phyloP scores from a whole-genome alignment of 2,329 filamentous ascomycete species.

The Epichloe brachyelytri region DNA sequence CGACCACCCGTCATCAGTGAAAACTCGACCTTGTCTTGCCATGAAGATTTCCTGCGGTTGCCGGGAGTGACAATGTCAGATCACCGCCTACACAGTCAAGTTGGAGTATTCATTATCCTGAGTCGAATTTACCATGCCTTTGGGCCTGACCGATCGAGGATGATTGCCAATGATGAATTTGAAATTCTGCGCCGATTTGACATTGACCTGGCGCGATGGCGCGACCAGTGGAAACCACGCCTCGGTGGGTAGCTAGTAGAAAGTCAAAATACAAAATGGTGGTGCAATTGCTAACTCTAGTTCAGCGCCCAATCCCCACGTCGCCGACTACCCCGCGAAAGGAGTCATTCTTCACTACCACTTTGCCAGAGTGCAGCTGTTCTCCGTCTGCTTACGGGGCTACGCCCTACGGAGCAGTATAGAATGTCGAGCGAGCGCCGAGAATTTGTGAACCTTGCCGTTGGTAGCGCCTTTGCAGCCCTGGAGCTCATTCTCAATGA shows the following conservation, averaged over 20 bases:
- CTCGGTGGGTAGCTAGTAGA: conserved; percentile 14
- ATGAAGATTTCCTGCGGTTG: conserved; percentile 39
- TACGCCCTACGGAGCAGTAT: conserved; percentile 21
- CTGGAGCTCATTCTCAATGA: conserved; percentile 18
- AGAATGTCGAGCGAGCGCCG: conserved; percentile 30
- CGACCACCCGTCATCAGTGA: conserved; percentile 48
- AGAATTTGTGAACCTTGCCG: conserved; percentile 30
- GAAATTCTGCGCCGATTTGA: conserved; percentile 16
- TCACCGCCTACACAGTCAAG: conserved; percentile 43
- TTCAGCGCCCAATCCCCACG: conserved; percentile 29
- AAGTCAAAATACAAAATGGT: not conserved
- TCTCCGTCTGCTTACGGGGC: conserved; percentile 32
- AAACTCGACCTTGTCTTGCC: conserved; percentile 41
- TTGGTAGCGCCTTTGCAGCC: conserved; percentile 19
- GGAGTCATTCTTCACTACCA: conserved; percentile 36
- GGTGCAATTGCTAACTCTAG: not conserved
- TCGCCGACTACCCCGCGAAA: conserved; percentile 35
- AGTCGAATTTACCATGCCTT: conserved; percentile 46
- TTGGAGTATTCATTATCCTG: conserved; percentile 46
- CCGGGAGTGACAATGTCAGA: conserved; percentile 40
- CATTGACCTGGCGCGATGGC: conserved; percentile 22
- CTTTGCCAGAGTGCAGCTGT: conserved; percentile 36
- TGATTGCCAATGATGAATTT: conserved; percentile 21
- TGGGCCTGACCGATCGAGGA: conserved; percentile 36
- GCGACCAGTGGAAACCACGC: conserved; percentile 22